phyloP scores from a whole-genome alignment of 345 rosid species.

The Turritis glabra region DNA sequence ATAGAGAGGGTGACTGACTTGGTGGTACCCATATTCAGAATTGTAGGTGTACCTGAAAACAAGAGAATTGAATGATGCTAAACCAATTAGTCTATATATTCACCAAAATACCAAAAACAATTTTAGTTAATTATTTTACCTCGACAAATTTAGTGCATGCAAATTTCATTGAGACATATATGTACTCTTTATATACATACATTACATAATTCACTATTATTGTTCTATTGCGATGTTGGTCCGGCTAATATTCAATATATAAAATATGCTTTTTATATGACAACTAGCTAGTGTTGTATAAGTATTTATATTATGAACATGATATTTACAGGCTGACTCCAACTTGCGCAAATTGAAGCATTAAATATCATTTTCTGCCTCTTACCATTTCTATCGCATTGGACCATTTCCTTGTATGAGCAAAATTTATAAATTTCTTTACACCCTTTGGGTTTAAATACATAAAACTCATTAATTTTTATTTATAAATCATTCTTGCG shows the following conservation, averaged over 20 bases:
- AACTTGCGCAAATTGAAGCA: conserved; percentile 41
- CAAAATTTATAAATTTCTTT: conserved; percentile 19
- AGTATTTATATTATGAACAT: conserved; percentile 15
- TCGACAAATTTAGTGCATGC: conserved; percentile 18
- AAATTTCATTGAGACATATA: conserved; percentile 4
- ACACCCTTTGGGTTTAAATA: conserved; percentile 21
- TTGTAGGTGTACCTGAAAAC: conserved; percentile 68
- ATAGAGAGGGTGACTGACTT: conserved; percentile 47
- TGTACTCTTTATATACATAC: not conserved
- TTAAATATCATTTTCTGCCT: conserved; percentile 40
- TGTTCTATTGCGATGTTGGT: conserved; percentile 20
- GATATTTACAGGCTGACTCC: conserved; percentile 44
- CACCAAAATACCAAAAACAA: conserved; percentile 10
- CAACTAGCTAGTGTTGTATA: conserved; percentile 25
- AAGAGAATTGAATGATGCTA: conserved; percentile 33
- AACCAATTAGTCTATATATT: conserved; percentile 25
- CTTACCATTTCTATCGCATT: conserved; percentile 31
- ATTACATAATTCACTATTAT: conserved; percentile 18
- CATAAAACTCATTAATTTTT: not conserved
- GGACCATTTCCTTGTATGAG: conserved; percentile 40
- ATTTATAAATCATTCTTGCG: not conserved
- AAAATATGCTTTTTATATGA: not conserved
- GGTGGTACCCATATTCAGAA: conserved; percentile 80
- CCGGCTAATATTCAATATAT: conserved; percentile 15
- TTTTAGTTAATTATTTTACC: not conserved